Conservation (phyloP, 345 rosid species). For the Dovyalis caffra region DNA sequence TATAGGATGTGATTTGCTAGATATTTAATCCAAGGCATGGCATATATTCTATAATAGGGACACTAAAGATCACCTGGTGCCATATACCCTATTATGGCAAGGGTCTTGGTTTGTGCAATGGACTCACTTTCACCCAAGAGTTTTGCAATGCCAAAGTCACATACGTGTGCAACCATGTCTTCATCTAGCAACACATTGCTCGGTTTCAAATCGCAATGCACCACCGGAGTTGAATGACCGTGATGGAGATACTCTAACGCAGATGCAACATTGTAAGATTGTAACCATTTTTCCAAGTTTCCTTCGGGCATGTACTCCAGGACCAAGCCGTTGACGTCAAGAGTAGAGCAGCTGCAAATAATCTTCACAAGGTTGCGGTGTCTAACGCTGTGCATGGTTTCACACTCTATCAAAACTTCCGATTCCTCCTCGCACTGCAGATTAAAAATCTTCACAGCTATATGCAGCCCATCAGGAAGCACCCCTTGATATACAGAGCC, state of each 20-base stretch:
- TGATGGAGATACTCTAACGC: conserved; percentile 12
- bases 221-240: background rate
- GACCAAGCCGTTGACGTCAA: background rate
- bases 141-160: background rate
- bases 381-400: background rate
- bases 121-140: background rate
- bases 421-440: background rate
- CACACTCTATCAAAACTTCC: background rate
- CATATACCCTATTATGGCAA: conserved; percentile 1
- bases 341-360: conserved; percentile 1
- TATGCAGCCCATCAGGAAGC: background rate
- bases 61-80: background rate
- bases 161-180: background rate
- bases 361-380: conserved; percentile 15
- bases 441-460: conserved; percentile 1
- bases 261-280: background rate
- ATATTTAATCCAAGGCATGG: too few species aligned
- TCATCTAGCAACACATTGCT: conserved; percentile 7
- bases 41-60: background rate
- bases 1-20: background rate
- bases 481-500: background rate
- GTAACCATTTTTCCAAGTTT: conserved; percentile 5
- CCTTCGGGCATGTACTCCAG: conserved; percentile 10
- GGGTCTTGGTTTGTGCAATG: background rate
- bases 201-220: conserved; percentile 1